These are phyloP conservation scores for Globisporangium abappressorium DNA, from an alignment of 352 stramenopile genomes.

Conservation along the genomic window DNA sequence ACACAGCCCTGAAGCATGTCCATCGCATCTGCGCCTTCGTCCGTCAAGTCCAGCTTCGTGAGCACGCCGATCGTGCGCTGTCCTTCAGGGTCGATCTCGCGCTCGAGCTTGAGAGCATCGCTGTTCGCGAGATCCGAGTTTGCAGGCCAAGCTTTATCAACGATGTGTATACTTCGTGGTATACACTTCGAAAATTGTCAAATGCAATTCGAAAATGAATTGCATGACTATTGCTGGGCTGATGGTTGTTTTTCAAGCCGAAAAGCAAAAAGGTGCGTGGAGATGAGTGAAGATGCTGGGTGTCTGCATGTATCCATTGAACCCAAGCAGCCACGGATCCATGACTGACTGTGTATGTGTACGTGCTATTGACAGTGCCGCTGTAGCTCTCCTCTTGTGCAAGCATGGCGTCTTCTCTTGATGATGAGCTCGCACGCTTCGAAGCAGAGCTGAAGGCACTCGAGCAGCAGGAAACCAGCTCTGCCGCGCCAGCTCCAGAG, in stretches of 20 bases:
- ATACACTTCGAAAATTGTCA: no score
- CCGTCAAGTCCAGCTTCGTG: constrained; percentile 99
- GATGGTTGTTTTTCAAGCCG: neutral
- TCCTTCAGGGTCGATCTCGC: constrained; percentile 90
- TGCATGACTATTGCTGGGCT: neutral
- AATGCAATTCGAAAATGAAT: neutral
- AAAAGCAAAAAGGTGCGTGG: constrained; percentile 6
- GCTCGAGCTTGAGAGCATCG: constrained; percentile 98
- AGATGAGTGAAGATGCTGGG: neutral
- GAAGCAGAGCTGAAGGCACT: constrained; percentile 80
- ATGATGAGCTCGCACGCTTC: constrained; percentile 83
- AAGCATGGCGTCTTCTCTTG: constrained; percentile 27
- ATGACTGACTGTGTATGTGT: neutral
- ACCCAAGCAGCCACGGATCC: neutral
- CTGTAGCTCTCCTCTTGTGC: neutral
- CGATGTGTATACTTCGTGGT: no score
- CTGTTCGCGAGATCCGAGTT: constrained; percentile 99
- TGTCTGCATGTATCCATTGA: neutral
- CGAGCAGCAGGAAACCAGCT: constrained; percentile 30
- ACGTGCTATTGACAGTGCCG: neutral
- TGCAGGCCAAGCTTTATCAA: constrained; percentile 43
- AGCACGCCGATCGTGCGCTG: constrained; percentile 98
- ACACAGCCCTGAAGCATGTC: constrained; percentile 96
- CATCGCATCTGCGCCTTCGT: constrained; percentile 97
- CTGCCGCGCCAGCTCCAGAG: neutral